These are phyloP conservation scores for Ramaria rubella DNA, from an alignment of 768 basidiomycete species.

Conservation along the genomic window DNA sequence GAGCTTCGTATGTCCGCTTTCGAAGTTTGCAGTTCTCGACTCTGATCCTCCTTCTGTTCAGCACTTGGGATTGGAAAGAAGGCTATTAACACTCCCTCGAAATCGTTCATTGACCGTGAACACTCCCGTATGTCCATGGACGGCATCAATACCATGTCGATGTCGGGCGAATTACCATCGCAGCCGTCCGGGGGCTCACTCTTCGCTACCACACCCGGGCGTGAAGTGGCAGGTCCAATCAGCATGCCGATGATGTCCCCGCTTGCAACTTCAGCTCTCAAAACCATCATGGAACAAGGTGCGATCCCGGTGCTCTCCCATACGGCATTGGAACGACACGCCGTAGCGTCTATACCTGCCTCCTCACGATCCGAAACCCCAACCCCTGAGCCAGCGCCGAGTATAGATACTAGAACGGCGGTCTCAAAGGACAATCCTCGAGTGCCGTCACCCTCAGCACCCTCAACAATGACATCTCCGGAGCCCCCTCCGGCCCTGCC, in stretches of 20 bases:
- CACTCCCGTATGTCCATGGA: not conserved
- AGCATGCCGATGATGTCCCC: conserved; percentile 13
- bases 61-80: conserved; percentile 56
- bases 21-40: not conserved
- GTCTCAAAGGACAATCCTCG: not conserved
- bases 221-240: not conserved
- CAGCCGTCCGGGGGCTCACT: not conserved
- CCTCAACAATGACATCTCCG: not conserved
- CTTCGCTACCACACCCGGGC: not conserved
- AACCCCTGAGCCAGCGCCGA: not conserved
- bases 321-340: conserved; percentile 12
- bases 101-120: not conserved
- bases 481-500: not conserved
- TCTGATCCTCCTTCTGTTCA: not conserved
- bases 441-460: not conserved
- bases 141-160: not conserved
- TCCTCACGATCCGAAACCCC: not conserved
- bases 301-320: not conserved
- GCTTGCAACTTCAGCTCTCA: conserved; percentile 42
- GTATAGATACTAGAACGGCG: too few relatives aligned
- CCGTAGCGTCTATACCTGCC: conserved; percentile 12
- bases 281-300: conserved; percentile 63
- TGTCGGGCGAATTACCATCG: not conserved
- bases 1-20: conserved; percentile 42
- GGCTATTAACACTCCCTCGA: conserved; percentile 16